Base-by-base conservation (phyloP, 768 basidiomycete genomes). In the Lyophyllum decastes region DNA sequence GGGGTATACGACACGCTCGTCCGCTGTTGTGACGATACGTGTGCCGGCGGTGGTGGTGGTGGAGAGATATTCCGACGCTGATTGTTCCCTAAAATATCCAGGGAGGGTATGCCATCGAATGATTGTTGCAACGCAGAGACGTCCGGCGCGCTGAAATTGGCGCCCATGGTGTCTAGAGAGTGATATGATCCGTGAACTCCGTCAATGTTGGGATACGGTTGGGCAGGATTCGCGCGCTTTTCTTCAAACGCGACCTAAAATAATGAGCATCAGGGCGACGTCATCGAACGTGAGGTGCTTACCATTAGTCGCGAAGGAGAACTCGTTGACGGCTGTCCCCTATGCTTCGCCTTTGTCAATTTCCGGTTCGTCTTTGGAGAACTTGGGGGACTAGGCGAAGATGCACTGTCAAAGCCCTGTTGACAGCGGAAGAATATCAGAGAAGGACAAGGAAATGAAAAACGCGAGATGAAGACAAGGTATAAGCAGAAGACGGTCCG, bases 341-440 rank as follows among this genome's bases (percentile, higher is more conserved):
- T 27, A 54, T 52, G 52, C 52, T 59, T 61, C 50, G 50, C 49
- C 41, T 58, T 56, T 26, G 57, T 38, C 27, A 59, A 52, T 44
- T 57, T 59, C 59, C 62, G 60, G 41, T 62, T 38, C 44, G 51
- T 17, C 30, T 46, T 51, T 41, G 65, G 60, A 49, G 61, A 60
- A 38, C 47, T 58, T 2, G 64, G 49, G 40, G 62, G 58, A 38
- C 45, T 61, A 21, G 49, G 46, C 33, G 49, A 25, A 16, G 55
- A 38, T 25, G 50, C 14, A 33, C 56, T 25, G 25, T 48, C 55
- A 58, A 46, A 52, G 17, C 44, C 51, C 60, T 61, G 58, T 38
- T 52, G 55, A 21, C 27, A 16, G 44, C 22, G 33, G 33, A 35
- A 19, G 41, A 44, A 22, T 5, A 55, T 59, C 48, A 60, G 52